Percentiles rank a stretch among this genome's conserved stretches.
These are phyloP conservation scores for Monosporozyma solicola DNA, from an alignment of 805 yeast species.

Conservation along the genomic window DNA sequence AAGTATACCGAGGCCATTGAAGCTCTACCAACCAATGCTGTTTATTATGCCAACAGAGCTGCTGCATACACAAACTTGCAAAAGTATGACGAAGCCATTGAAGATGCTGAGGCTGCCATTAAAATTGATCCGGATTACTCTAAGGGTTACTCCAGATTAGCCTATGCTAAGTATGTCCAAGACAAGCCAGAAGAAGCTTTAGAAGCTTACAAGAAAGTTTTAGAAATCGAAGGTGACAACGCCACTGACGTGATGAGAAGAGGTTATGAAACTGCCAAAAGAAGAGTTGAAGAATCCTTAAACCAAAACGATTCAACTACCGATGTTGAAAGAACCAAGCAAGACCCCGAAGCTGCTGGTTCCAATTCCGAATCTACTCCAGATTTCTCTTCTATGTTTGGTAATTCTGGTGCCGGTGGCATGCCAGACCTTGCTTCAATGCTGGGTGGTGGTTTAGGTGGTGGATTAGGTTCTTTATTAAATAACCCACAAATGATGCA, in stretches of 20 bases:
- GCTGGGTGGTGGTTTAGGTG: conserved; percentile 49
- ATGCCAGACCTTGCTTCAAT: conserved; percentile 67
- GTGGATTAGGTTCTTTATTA: conserved; percentile 62
- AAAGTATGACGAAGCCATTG: conserved; percentile 66
- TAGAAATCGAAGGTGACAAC: conserved; percentile 76
- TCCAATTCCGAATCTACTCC: conserved; percentile 16
- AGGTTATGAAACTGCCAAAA: conserved; percentile 90
- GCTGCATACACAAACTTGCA: conserved; percentile 84
- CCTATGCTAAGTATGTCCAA: conserved; percentile 87
- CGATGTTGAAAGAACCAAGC: background rate
- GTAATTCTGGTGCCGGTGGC: conserved; percentile 37
- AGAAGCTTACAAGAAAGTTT: conserved; percentile 82
- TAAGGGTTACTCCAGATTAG: conserved; percentile 91
- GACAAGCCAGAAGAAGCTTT: conserved; percentile 87
- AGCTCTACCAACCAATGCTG: conserved; percentile 62
- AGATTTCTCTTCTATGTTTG: conserved; percentile 16
- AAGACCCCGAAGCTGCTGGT: conserved; percentile 15
- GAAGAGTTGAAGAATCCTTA: conserved; percentile 71
- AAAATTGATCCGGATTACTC: conserved; percentile 70
- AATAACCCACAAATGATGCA: conserved; percentile 87
- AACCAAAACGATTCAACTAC: conserved; percentile 21
- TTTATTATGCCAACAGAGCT: conserved; percentile 88
- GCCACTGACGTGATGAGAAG: conserved; percentile 85
- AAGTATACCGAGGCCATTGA: conserved; percentile 76
- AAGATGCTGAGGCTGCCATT: conserved; percentile 78